These are phyloP conservation scores for Cercospora brassicicola DNA, from an alignment of 2,329 filamentous ascomycete species.

Conservation along the genomic window DNA sequence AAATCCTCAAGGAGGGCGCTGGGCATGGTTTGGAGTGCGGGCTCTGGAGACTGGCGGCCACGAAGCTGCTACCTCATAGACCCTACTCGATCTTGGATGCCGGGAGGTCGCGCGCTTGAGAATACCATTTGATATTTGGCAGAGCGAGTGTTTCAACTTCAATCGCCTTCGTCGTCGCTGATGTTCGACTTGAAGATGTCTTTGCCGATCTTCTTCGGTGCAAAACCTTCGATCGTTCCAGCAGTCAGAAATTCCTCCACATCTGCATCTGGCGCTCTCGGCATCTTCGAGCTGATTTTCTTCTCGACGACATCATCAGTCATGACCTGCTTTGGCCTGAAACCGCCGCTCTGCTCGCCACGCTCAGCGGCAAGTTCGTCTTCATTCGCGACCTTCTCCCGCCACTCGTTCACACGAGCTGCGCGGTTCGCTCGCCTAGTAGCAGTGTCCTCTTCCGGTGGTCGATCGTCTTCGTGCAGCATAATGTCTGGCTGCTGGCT, in stretches of 20 bases:
- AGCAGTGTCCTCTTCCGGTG: conserved; percentile 24
- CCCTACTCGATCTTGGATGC: neutral
- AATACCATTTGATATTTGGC: neutral
- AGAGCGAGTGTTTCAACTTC: neutral
- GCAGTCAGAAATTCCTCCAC: conserved; percentile 9
- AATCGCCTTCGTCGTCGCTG: conserved; percentile 12
- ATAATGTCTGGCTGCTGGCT: conserved; percentile 42
- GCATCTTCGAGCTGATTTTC: conserved; percentile 22
- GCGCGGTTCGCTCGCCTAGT: conserved; percentile 38
- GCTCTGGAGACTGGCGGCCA: neutral
- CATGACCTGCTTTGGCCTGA: conserved; percentile 38
- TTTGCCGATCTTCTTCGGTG: conserved; percentile 26
- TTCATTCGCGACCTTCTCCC: conserved; percentile 37
- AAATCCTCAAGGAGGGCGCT: neutral
- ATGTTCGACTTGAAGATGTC: conserved; percentile 2
- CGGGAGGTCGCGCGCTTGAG: neutral
- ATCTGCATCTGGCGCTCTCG: conserved; percentile 14
- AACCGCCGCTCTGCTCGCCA: conserved; percentile 41
- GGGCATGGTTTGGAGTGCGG: neutral
- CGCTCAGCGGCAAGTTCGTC: conserved; percentile 47
- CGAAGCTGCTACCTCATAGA: neutral
- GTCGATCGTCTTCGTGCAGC: conserved; percentile 41
- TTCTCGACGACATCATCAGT: conserved; percentile 39
- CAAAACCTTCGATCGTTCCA: conserved; percentile 35
- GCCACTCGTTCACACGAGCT: conserved; percentile 28